Evolutionary conservation across 257 asterid species (phyloP), one percentile per base, ranked within the genome.

Genomic region (Penstemon eatonii): DNA sequence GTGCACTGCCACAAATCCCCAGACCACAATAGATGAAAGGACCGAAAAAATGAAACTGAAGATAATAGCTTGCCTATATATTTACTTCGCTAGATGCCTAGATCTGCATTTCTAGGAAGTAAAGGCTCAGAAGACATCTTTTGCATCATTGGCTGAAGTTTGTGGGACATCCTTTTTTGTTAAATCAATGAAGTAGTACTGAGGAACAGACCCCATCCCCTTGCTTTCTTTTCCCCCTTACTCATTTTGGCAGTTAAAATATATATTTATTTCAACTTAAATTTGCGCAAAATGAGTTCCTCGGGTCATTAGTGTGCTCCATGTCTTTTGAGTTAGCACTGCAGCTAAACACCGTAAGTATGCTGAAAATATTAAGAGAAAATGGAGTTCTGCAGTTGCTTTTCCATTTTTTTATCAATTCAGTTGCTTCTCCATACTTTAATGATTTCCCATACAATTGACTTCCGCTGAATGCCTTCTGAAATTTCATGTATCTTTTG

Each of bases 351-450:
- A 43, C 15, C 18, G 2, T 66, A 54, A 7, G 50, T 5, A 10
- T 8, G 43, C 18, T 58, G 62, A 33, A 10, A 4, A 33, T 50
- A 19, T 54, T 36, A 6, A 33, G 19, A 15, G 49, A 56, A 8
- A 50, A 25, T 54, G 57, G 25, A 47, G 68, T 69, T 63, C 46
- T 61, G 63, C 54, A 41, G 37, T 65, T 25, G 47, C 70, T 10
- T 13, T 6, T 19, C 45, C 68, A 15, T 59, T 46, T 18, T 47
- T 7, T 49, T 8, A 7, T 63, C 36, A 25, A 12, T 45, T 36
- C 52, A 25, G 33, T 25, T 25, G 47, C 70, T 10, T 13, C 9
- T 19, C 45, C 68, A 15, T 59, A 55, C 37, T 47, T 7, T 49
- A 18, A 7, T 63, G 37, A 25, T 18, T 45, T 36, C 52, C 18